Percentiles rank a stretch among this genome's conserved stretches.
phyloP scores from a whole-genome alignment of 805 yeast genomes.

The Lipomyces orientalis region DNA sequence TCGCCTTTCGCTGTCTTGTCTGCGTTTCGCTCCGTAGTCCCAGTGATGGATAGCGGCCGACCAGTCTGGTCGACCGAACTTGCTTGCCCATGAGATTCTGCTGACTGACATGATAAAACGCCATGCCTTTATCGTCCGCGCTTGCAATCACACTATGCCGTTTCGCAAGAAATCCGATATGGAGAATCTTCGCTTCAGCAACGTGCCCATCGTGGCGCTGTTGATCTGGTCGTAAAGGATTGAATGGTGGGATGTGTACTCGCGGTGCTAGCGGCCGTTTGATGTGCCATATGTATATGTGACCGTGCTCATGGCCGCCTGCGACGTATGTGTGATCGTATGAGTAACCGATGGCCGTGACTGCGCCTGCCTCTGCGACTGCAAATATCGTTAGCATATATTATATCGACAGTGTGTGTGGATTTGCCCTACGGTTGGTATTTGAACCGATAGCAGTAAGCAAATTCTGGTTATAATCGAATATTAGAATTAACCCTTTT shows the following conservation, averaged over 20 bases:
- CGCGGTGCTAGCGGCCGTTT: conserved; percentile 43
- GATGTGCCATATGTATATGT: conserved; percentile 71
- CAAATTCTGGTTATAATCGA: conserved; percentile 69
- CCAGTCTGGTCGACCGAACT: conserved; percentile 55
- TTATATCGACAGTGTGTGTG: background rate
- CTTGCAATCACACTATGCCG: conserved; percentile 63
- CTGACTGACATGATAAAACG: conserved; percentile 67
- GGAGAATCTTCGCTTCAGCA: conserved; percentile 49
- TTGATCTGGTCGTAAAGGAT: conserved; percentile 20
- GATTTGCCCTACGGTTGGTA: conserved; percentile 21
- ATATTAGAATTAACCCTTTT: conserved; percentile 67
- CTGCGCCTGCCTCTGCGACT: conserved; percentile 51
- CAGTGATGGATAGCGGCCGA: conserved; percentile 54
- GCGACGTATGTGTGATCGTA: conserved; percentile 72
- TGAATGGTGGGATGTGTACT: conserved; percentile 44
- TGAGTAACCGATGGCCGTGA: conserved; percentile 64
- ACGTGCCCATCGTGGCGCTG: conserved; percentile 49
- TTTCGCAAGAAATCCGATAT: conserved; percentile 55
- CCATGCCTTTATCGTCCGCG: conserved; percentile 61
- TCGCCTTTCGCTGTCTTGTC: conserved; percentile 34
- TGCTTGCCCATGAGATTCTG: conserved; percentile 61
- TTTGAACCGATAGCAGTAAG: conserved; percentile 51
- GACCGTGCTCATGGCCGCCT: conserved; percentile 71
- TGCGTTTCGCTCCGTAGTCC: conserved; percentile 42
- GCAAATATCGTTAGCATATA: conserved; percentile 9